Conservation (phyloP, 169 alveolate genomes). For the Plasmodium chabaudi region DNA sequence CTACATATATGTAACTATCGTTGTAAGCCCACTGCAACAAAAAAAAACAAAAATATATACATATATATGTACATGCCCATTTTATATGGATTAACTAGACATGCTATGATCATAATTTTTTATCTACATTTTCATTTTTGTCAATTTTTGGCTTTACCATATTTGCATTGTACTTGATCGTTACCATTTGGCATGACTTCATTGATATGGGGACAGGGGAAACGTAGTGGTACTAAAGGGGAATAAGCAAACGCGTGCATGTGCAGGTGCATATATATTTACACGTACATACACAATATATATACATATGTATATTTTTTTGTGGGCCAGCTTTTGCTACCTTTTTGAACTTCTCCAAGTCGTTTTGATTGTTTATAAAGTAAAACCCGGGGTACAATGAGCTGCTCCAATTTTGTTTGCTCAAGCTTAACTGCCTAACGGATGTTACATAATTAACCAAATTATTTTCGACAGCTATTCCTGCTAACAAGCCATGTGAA, state of each 20-base stretch:
- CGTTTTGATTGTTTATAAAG: conserved; percentile 26
- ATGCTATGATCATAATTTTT: background rate
- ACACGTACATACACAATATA: too few relatives aligned
- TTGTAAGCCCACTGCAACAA: conserved; percentile 55
- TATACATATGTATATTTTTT: too few relatives aligned
- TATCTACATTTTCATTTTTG: background rate
- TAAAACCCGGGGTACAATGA: conserved; percentile 56
- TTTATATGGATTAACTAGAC: background rate
- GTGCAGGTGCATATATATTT: too few relatives aligned
- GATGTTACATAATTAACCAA: conserved; percentile 59
- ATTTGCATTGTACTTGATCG: conserved; percentile 63
- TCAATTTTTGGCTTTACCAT: conserved; percentile 16
- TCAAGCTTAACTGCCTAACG: conserved; percentile 38
- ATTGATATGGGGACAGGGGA: conserved; percentile 56
- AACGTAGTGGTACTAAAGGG: conserved; percentile 31
- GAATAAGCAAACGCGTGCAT: background rate
- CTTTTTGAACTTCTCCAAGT: background rate
- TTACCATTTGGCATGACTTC: conserved; percentile 64
- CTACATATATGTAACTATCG: conserved; percentile 61
- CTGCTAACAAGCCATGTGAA: conserved; percentile 57
- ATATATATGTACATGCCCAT: background rate
- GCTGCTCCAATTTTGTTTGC: conserved; percentile 51
- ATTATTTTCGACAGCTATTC: conserved; percentile 63
- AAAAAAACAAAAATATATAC: too few relatives aligned
- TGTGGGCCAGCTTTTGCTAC: background rate